phyloP scores from a whole-genome alignment of 495 filamentous ascomycete species.

The Rostrohypoxylon terebratum region DNA sequence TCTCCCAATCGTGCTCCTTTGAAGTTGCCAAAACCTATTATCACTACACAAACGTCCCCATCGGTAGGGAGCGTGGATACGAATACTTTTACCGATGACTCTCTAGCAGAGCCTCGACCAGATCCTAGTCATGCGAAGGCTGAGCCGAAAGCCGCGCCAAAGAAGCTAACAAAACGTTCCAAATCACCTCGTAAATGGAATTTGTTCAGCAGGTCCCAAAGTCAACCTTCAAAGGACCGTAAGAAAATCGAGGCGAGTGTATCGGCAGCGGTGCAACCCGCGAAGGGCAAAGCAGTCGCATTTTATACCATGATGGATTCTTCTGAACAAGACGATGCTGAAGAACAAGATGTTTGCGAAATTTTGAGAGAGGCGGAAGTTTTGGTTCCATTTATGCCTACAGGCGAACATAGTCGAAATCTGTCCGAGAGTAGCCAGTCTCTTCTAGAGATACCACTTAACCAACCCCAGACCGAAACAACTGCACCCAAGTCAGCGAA shows the following conservation, averaged over 20 bases:
- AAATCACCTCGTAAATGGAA: constrained; percentile 80
- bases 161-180: constrained; percentile 68
- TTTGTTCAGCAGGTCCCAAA: constrained; percentile 79
- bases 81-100: constrained; percentile 66
- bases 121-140: constrained; percentile 37
- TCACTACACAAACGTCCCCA: constrained; percentile 57
- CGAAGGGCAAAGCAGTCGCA: constrained; percentile 63
- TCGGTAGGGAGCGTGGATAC: constrained; percentile 63
- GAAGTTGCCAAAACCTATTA: constrained; percentile 58
- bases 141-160: constrained; percentile 47
- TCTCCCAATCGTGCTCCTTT: constrained; percentile 53
- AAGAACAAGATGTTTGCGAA: constrained; percentile 68
- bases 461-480: constrained; percentile 6
- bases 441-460: constrained; percentile 9
- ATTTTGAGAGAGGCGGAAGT: constrained; percentile 71
- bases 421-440: constrained; percentile 43
- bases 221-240: constrained; percentile 57
- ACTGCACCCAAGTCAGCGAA: background rate
- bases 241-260: constrained; percentile 55
- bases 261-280: constrained; percentile 57
- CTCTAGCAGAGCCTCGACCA: constrained; percentile 48
- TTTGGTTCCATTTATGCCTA: constrained; percentile 33
- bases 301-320: constrained; percentile 88
- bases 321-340: constrained; percentile 73
- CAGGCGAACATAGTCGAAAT: constrained; percentile 12